Evolutionary conservation across 805 yeast genomes (phyloP).

Genomic region (Candida tibetensis): DNA sequence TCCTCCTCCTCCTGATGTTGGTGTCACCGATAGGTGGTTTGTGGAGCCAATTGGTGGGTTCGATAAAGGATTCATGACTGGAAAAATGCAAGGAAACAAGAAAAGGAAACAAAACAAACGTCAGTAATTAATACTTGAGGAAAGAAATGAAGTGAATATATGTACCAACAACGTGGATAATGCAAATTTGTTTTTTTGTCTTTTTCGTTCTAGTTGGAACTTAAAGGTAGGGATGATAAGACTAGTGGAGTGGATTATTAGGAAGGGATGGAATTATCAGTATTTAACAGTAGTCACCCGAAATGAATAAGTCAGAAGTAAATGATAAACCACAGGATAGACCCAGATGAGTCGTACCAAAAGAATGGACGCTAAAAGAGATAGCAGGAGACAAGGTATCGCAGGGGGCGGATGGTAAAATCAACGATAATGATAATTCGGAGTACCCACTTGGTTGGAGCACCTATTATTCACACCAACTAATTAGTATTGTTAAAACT

Average conservation of each 20-base stretch:
- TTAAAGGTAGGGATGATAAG: no score
- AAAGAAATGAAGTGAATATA: no score
- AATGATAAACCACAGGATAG: no score
- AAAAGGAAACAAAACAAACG: neutral
- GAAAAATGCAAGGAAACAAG: neutral
- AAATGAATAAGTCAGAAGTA: no score
- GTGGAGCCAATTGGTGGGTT: slow-evolving; percentile 1
- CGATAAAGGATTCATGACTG: slow-evolving; percentile 10
- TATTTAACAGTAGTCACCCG: no score
- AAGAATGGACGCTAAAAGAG: slow-evolving; percentile 9
- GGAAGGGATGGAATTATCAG: neutral
- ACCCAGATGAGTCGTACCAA: slow-evolving; percentile 1
- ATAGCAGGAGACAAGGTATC: neutral
- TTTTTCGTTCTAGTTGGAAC: no score
- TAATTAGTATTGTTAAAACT: neutral
- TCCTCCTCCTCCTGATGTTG: slow-evolving; percentile 1
- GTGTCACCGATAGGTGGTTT: slow-evolving; percentile 3
- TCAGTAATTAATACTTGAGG: no score
- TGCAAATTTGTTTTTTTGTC: no score
- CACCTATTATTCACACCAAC: neutral
- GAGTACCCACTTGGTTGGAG: neutral
- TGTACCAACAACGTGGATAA: no score
- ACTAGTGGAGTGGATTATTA: neutral
- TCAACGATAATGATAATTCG: neutral
- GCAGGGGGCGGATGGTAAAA: neutral